Evolutionary conservation across 2,329 filamentous ascomycete species (phyloP).

Genomic region (Didymellaceae sp.): DNA sequence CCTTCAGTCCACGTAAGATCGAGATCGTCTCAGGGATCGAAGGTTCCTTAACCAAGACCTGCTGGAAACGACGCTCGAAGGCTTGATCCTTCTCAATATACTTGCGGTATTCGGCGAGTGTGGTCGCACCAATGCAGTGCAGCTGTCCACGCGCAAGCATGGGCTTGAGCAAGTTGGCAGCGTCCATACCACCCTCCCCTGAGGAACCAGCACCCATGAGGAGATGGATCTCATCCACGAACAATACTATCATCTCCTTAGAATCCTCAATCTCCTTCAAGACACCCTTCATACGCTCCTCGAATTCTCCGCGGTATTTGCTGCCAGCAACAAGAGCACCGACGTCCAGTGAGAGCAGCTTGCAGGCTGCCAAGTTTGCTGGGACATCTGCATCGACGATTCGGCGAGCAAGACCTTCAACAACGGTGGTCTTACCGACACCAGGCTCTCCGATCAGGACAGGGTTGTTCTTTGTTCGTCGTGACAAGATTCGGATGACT

Average conservation of each 20-base stretch:
- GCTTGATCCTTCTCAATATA: slow-evolving; percentile 99
- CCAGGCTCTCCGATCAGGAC: slow-evolving; percentile 97
- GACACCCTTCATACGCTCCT: slow-evolving; percentile 99
- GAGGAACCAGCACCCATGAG: slow-evolving; percentile 96
- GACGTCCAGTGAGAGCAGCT: slow-evolving; percentile 91
- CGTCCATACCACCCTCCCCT: slow-evolving; percentile 98
- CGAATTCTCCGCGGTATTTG: slow-evolving; percentile 98
- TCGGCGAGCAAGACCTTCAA: slow-evolving; percentile 91
- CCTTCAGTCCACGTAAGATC: slow-evolving; percentile 97
- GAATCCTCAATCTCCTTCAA: slow-evolving; percentile 95
- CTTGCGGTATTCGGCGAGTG: slow-evolving; percentile 93
- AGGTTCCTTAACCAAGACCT: slow-evolving; percentile 96
- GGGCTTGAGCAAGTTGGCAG: slow-evolving; percentile 94
- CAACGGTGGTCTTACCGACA: slow-evolving; percentile 97
- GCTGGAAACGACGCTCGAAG: slow-evolving; percentile 98
- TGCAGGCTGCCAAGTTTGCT: slow-evolving; percentile 92
- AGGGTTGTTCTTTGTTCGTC: slow-evolving; percentile 98
- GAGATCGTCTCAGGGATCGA: slow-evolving; percentile 88
- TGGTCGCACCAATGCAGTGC: slow-evolving; percentile 97
- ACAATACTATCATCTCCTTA: slow-evolving; percentile 96
- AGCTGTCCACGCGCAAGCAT: slow-evolving; percentile 97
- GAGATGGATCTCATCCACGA: slow-evolving; percentile 98
- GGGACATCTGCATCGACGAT: slow-evolving; percentile 98
- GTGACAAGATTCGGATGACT: slow-evolving; percentile 88
- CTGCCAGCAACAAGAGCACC: slow-evolving; percentile 94